phyloP scores from a whole-genome alignment of 306 rosid species.

The Canavalia ensiformis region DNA sequence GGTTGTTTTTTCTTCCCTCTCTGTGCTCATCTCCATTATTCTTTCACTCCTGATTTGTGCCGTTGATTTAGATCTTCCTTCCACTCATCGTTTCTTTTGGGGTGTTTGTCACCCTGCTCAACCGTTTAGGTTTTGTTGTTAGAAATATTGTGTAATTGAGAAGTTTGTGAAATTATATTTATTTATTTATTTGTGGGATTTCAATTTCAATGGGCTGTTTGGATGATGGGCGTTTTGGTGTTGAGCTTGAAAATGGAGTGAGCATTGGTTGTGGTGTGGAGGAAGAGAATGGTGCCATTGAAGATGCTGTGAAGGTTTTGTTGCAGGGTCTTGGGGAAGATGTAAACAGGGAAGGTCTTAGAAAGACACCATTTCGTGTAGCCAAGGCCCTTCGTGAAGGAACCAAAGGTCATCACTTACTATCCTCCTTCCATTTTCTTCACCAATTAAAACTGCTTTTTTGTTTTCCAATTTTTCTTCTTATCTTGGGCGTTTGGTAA shows the following conservation, averaged over 20 bases:
- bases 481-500: not conserved
- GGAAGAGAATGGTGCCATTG: constrained; percentile 62
- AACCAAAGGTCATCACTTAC: constrained; percentile 74
- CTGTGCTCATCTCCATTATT: not conserved
- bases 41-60: not conserved
- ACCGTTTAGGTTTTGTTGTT: not conserved
- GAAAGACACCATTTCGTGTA: constrained; percentile 90
- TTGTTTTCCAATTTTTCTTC: no score
- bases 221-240: constrained; percentile 69
- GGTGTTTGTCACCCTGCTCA: constrained; percentile 25
- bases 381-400: constrained; percentile 96
- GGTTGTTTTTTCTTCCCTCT: not conserved
- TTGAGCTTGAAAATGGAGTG: constrained; percentile 73
- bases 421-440: not conserved
- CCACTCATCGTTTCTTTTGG: not conserved
- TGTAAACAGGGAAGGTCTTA: constrained; percentile 82
- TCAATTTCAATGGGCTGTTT: constrained; percentile 79
- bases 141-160: not conserved
- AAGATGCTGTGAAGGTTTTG: constrained; percentile 85
- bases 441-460: no score
- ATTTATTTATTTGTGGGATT: constrained; percentile 31
- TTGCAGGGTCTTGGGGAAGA: constrained; percentile 89
- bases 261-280: constrained; percentile 55
- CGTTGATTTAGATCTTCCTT: not conserved
- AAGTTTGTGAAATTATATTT: not conserved